Evolutionary conservation across 2,329 filamentous ascomycete genomes (phyloP), one percentile per base, ranked within the genome.

Genomic region (Hymenoscyphus occultus): DNA sequence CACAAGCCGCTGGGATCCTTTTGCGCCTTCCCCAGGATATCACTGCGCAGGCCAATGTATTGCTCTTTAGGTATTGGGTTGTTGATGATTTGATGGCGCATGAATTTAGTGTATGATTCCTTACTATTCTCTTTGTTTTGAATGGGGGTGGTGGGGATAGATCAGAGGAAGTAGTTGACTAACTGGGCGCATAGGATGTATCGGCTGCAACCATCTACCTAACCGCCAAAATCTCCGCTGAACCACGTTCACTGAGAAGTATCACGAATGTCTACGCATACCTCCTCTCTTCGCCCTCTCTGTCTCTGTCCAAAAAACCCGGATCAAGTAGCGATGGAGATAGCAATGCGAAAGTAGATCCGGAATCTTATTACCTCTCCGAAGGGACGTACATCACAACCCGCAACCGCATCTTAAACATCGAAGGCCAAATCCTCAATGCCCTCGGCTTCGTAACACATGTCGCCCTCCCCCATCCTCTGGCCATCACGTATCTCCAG

Each of bases 401-500:
- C 71, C 86, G 89, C 69, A 78, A 81, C 22, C 81, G 83, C 14
- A 81, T 98, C 5, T 83, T 96, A 56, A 80, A 83, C n/a, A 84
- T 89, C 59, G 95, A 99, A 77, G 86, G 90, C 3, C 86, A 88
- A 51, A 86, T 98, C 19, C 83, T 98, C 1, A 86, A 87, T 66
- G 83, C 86, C 0, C 81, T 97, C 0, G 88, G 88, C 14, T 98
- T 97, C 77, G 86, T 96, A 72, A 91, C 89, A 1, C 91, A 95
- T 71, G 91, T 96, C 12, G 87, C 91, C 0, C 83, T 97, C 0
- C 95, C 95, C 0, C 92, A 98, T 74, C 85, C 90, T 0, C 85
- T 98, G 14, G 91, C 91, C 65, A 85, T 98, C 65, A 97, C 93
- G 5, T 99, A 98, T 75, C 85, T 98, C 0, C 94, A 98, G 78